phyloP scores from a whole-genome alignment of 139 green algal genomes.

The Chlamydomonas applanata region DNA sequence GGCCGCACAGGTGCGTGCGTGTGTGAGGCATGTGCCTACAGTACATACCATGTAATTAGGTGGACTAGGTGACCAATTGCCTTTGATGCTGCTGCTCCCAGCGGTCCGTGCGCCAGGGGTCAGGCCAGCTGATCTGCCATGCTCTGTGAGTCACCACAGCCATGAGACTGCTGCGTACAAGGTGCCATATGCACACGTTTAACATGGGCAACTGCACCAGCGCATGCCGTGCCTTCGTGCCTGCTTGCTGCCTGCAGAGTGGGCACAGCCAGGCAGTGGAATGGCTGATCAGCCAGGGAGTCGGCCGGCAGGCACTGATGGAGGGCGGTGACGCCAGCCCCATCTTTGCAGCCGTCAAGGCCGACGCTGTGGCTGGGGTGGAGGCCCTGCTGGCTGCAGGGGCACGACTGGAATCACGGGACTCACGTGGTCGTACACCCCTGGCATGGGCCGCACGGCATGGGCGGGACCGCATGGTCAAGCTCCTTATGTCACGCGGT shows the following conservation, averaged over 20 bases:
- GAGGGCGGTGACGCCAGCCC: slow-evolving; percentile 7
- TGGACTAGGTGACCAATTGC: no score
- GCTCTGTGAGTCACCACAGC: no score
- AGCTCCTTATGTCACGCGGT: slow-evolving; percentile 17
- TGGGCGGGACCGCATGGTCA: slow-evolving; percentile 22
- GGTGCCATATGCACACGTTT: no score
- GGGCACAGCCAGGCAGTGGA: slow-evolving; percentile 20
- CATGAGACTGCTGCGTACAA: no score
- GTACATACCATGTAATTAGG: no score
- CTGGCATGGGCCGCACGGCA: slow-evolving; percentile 14
- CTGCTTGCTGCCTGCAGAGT: neutral
- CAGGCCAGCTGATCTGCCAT: no score
- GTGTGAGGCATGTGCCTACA: no score
- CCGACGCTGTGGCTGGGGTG: slow-evolving; percentile 5
- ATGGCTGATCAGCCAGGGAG: slow-evolving; percentile 26
- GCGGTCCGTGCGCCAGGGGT: no score
- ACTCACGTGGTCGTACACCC: slow-evolving; percentile 32
- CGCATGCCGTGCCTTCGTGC: no score
- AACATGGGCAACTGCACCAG: no score
- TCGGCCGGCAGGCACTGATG: slow-evolving; percentile 11
- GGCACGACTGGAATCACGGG: slow-evolving; percentile 16
- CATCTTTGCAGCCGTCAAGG: slow-evolving; percentile 22
- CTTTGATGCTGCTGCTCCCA: no score
- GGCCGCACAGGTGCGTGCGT: slow-evolving; percentile 5
- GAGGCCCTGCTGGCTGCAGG: slow-evolving; percentile 22